Percentiles rank a stretch among this genome's conserved stretches.
These are phyloP conservation scores for Malus hybrid DNA, from an alignment of 331 rosid species.

Conservation along the genomic window DNA sequence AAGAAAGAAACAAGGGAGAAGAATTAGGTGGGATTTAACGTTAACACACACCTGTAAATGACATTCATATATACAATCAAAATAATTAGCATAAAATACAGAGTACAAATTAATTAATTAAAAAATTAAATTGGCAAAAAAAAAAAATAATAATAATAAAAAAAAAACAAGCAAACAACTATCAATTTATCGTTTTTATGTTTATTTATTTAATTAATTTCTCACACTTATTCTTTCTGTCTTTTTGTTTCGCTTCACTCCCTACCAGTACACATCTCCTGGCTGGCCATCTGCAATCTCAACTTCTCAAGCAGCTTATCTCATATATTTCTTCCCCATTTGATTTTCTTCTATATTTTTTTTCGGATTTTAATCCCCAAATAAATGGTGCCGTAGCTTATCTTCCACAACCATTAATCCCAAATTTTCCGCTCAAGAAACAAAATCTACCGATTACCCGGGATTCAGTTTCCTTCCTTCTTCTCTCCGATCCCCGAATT, in stretches of 20 bases:
- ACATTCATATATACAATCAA: not conserved
- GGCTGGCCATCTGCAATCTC: constrained; percentile 17
- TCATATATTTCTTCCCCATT: not conserved
- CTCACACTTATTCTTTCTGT: constrained; percentile 26
- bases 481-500: not conserved
- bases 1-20: not conserved
- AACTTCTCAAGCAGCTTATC: constrained; percentile 22
- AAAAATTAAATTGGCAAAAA: no score
- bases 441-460: not conserved
- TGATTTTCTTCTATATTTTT: not conserved
- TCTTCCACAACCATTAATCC: not conserved
- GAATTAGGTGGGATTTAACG: not conserved
- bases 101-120: not conserved
- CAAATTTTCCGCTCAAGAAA: not conserved
- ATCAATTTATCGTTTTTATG: not conserved
- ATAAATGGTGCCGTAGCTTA: not conserved
- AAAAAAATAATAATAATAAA: no score
- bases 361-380: not conserved
- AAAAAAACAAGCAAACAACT: not conserved
- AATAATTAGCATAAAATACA: not conserved
- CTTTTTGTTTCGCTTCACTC: constrained; percentile 26
- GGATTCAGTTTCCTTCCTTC: not conserved
- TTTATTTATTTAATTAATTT: not conserved
- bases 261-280: constrained; percentile 25
- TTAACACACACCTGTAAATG: not conserved